Evolutionary conservation across 768 basidiomycete genomes (phyloP), one percentile per base, ranked within the genome.

Genomic region (Dioszegia aurantiaca): DNA sequence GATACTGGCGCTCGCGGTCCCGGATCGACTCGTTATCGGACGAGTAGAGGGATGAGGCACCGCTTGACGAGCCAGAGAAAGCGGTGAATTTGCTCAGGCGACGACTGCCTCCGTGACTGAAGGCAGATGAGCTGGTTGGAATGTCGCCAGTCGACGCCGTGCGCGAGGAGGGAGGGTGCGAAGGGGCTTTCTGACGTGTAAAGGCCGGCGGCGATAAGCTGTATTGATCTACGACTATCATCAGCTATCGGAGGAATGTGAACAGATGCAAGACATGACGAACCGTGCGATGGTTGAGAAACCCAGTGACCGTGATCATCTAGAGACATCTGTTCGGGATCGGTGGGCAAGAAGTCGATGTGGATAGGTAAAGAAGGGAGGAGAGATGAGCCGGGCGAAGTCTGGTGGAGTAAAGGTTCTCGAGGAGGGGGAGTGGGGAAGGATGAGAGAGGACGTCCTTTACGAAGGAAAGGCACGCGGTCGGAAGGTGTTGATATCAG

Each of bases 1-100:
- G 46, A 45, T 59, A 55, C n/a, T 59, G 47, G 2, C 47, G 28
- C 9, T 58, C 54, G 26, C 61, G 54, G 19, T 59, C 55, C 16
- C 61, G 30, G 14, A 53, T 21, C 1, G 68, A 70, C 1, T 60
- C 64, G 8, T 65, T 56, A 28, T 70, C 68, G 5, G 56, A 61
- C 9, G 58, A 67, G 17, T 61, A 64, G 19, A 53, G 21, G 33
- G 51, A 55, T 4, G 63, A 64, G 40, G 57, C 48, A 21, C 58
- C 33, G 23, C 58, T 40, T 19, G 60, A 62, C 14, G 64, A 63
- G 17, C 60, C 60, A 0, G 65, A 64, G 40, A 63, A 56, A 21
- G 59, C 60, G 19, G 63, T 70, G 53, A 52, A 59, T 24, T 63
- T 64, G 26, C 65, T 67, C 37, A 58, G 55, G 4, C 68, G 63